Base-by-base conservation (phyloP, 805 yeast species). In the Priceomyces fermenticarens region DNA sequence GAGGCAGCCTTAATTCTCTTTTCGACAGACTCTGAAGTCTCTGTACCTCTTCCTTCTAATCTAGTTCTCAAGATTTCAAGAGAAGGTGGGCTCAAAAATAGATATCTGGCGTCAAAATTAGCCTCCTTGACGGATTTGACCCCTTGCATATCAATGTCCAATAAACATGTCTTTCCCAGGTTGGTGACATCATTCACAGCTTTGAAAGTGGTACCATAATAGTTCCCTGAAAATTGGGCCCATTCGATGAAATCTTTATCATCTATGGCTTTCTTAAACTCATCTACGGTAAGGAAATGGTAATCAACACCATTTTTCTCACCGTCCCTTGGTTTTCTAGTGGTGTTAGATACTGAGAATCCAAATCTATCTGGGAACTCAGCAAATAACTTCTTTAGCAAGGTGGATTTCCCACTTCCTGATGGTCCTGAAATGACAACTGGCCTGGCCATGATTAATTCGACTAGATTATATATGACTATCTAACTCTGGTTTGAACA, bases 121-220 rank as follows among this genome's bases (percentile, higher is more conserved):
- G 96, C 80, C 41, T 79, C 68, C 70, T 93, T 93, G 49, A 93
- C 97, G 17, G 88, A 76, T 69, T 86, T 84, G 55, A 93, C 99
- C 51, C 99, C 99, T 71, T 93, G 98, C 97, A 91, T 90, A 77
- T 93, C 99, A 51, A 93, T 93, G 67, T 93, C 99, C 60, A 93
- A 75, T 47, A 93, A 83, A 72, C 98, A 93, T 39, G 83, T 83
- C 63, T 76, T 80, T 53, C 88, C 86, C 45, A 74, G 62, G 39
- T 66, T 64, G 37, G 76, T 62, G 34, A 86, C 90, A 48, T 82
- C 83, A 53, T 85, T 77, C 35, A 93, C 97, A 25, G 96, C 83
- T 57, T 80, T 83, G 54, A 88, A 74, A 35, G 96, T 75, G 37
- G 99, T 93, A 44, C 99, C 99, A 67, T 93, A 93, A 74, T 86